phyloP scores from a whole-genome alignment of 495 filamentous ascomycete genomes.

The Neurospora terricola region DNA sequence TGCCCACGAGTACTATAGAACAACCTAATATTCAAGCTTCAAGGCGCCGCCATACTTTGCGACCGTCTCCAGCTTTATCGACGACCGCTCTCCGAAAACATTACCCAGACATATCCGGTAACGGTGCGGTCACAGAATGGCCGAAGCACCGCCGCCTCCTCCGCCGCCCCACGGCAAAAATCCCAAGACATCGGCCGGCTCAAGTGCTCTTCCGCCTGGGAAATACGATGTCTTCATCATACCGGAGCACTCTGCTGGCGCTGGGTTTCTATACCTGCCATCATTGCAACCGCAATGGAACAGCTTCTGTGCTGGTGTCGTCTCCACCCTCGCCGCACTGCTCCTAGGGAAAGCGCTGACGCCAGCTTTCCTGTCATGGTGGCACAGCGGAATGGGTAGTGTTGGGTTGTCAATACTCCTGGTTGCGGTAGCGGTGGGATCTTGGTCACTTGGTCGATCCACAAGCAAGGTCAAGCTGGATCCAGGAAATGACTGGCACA shows the following conservation, averaged over 20 bases:
- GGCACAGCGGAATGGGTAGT: constrained; percentile 48
- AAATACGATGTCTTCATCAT: constrained; percentile 98
- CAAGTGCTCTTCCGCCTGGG: constrained; percentile 58
- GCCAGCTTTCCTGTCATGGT: constrained; percentile 61
- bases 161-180: constrained; percentile 62
- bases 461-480: not conserved
- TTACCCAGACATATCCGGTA: constrained; percentile 2
- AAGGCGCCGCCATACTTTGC: constrained; percentile 10
- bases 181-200: constrained; percentile 37
- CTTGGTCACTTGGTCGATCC: constrained; percentile 59
- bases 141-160: constrained; percentile 45
- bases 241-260: constrained; percentile 82
- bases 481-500: not conserved
- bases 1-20: constrained; percentile 20
- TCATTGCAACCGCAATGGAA: constrained; percentile 77
- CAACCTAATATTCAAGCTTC: constrained; percentile 9
- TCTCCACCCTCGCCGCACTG: constrained; percentile 58
- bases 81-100: no score
- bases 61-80: not conserved
- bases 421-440: constrained; percentile 58
- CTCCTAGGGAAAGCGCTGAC: constrained; percentile 56
- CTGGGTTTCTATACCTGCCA: constrained; percentile 88
- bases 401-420: constrained; percentile 52
- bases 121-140: constrained; percentile 27
- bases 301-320: constrained; percentile 81